These are phyloP conservation scores for Trichoderma virens DNA, from an alignment of 495 filamentous ascomycete genomes.

Conservation along the genomic window DNA sequence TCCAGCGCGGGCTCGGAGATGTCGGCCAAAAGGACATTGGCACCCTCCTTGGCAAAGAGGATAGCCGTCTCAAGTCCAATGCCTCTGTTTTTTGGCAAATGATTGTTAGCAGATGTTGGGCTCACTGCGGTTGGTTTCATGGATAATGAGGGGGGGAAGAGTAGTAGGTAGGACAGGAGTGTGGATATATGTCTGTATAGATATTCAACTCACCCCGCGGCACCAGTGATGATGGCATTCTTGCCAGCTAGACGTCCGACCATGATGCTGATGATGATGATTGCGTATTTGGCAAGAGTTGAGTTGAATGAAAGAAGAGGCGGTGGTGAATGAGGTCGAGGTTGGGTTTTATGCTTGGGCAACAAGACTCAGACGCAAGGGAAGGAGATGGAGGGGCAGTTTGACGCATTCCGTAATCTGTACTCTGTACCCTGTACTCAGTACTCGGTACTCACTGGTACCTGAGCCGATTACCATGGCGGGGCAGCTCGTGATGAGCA, in stretches of 20 bases:
- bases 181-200: too few relatives aligned
- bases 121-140: too few relatives aligned
- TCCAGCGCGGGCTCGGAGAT: constrained; percentile 67
- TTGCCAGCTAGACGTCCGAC: constrained; percentile 72
- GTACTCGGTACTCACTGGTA: too few relatives aligned
- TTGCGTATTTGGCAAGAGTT: not conserved
- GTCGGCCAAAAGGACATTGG: constrained; percentile 78
- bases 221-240: constrained; percentile 90
- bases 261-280: constrained; percentile 16
- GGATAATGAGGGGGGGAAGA: too few relatives aligned
- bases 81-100: constrained; percentile 46
- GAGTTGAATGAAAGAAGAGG: not conserved
- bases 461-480: not conserved
- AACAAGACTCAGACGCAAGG: not conserved
- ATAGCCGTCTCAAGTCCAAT: constrained; percentile 94
- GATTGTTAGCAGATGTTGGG: not conserved
- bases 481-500: too few relatives aligned
- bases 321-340: not conserved
- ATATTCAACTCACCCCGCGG: constrained; percentile 62
- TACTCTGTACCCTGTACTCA: too few relatives aligned
- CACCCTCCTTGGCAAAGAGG: constrained; percentile 86
- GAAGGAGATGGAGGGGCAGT: not conserved
- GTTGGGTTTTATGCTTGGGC: not conserved
- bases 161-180: too few relatives aligned
- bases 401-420: not conserved